A percentile compares a stretch with the other conserved stretches of the same genome.
Evolutionary conservation across 176 grass and related monocot genomes (phyloP).

Genomic region (Areca catechu): DNA sequence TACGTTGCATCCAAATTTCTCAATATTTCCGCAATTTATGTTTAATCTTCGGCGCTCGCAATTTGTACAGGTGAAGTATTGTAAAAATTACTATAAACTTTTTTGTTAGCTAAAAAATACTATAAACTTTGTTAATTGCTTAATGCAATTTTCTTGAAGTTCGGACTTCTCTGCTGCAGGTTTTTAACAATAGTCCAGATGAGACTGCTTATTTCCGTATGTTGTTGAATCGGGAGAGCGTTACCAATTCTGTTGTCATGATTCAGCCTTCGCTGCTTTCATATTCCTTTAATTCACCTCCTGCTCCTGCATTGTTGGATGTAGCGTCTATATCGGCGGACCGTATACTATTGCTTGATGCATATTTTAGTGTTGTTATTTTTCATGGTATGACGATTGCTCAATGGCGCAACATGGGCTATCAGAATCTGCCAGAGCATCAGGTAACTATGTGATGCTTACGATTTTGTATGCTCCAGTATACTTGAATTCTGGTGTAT

Average conservation of each 20-base stretch:
- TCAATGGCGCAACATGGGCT: slow-evolving; percentile 98
- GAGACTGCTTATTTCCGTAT: slow-evolving; percentile 97
- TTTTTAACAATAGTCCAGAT: slow-evolving; percentile 98
- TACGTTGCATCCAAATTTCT: slow-evolving; percentile 87
- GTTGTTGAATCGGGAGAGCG: slow-evolving; percentile 86
- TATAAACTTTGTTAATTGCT: not conserved
- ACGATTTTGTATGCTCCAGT: too few species aligned
- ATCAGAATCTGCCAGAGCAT: slow-evolving; percentile 94
- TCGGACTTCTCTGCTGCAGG: slow-evolving; percentile 36
- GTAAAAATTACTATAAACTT: not conserved
- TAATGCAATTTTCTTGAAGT: not conserved
- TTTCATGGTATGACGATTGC: slow-evolving; percentile 96
- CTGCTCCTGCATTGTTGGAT: slow-evolving; percentile 78
- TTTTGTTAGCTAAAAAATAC: not conserved
- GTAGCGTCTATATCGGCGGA: slow-evolving; percentile 85
- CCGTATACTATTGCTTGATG: slow-evolving; percentile 87
- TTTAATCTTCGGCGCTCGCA: slow-evolving; percentile 95
- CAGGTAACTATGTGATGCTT: slow-evolving; percentile 37
- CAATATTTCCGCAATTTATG: slow-evolving; percentile 95
- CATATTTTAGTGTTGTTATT: slow-evolving; percentile 96
- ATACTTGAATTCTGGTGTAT: slow-evolving; percentile 1
- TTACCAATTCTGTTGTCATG: slow-evolving; percentile 92
- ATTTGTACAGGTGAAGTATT: slow-evolving; percentile 74
- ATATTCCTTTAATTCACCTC: slow-evolving; percentile 81
- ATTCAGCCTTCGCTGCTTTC: slow-evolving; percentile 88